phyloP scores from a whole-genome alignment of 306 rosid genomes.

The Lablab purpureus region DNA sequence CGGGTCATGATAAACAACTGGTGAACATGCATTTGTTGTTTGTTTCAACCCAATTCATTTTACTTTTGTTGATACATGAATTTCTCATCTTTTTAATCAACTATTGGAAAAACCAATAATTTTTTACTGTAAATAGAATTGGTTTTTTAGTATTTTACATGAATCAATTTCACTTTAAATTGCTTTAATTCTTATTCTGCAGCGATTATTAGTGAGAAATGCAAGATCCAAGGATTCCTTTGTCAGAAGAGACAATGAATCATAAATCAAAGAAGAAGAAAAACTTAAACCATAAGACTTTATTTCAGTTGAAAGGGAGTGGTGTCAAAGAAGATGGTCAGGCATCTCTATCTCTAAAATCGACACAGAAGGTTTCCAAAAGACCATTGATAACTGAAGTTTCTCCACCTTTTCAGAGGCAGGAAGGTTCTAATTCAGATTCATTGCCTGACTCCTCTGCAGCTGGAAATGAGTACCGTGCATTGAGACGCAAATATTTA shows the following conservation, averaged over 20 bases:
- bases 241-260: slow-evolving; percentile 60
- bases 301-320: slow-evolving; percentile 56
- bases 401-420: slow-evolving; percentile 65
- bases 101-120: not conserved
- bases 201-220: slow-evolving; percentile 48
- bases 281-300: slow-evolving; percentile 50
- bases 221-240: slow-evolving; percentile 70
- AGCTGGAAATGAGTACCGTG: slow-evolving; percentile 78
- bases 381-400: slow-evolving; percentile 62
- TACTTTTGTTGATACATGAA: not conserved
- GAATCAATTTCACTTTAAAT: not conserved
- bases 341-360: slow-evolving; percentile 52
- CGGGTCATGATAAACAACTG: not conserved
- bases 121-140: not conserved
- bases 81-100: not conserved
- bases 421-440: slow-evolving; percentile 85
- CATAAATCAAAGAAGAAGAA: slow-evolving; percentile 71
- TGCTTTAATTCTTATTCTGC: not conserved
- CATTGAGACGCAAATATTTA: slow-evolving; percentile 77
- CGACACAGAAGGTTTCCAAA: slow-evolving; percentile 67
- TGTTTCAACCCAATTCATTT: not conserved
- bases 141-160: not conserved
- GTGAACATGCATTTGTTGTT: not conserved
- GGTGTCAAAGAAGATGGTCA: slow-evolving; percentile 54
- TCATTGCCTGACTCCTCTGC: slow-evolving; percentile 80